Conservation (phyloP, 345 rosid genomes). For the Eucalyptus grandis region DNA sequence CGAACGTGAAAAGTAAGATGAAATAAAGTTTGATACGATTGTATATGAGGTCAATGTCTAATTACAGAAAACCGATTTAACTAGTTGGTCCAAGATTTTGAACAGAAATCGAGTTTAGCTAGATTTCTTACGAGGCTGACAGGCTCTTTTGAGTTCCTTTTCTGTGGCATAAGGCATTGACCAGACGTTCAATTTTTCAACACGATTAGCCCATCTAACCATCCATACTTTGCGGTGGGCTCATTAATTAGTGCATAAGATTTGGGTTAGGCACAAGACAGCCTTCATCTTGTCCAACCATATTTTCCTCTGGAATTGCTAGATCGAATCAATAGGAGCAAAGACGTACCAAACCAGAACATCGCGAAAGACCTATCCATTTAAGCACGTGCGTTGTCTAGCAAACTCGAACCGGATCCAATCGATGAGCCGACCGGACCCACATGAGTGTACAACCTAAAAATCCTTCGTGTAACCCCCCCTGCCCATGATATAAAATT, state of each 20-base stretch:
- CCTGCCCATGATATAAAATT: neutral
- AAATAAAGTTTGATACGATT: fast-evolving
- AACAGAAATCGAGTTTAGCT: neutral
- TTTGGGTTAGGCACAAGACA: neutral
- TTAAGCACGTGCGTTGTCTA: neutral
- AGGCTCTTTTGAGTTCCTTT: neutral
- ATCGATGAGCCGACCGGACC: neutral
- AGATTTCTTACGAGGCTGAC: neutral
- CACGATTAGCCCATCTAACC: neutral
- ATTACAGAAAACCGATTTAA: neutral
- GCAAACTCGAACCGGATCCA: neutral
- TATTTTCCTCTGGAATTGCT: neutral
- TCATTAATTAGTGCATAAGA: neutral
- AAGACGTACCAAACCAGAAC: neutral
- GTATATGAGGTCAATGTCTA: neutral
- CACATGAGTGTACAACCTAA: neutral
- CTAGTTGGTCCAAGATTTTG: neutral
- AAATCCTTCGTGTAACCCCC: neutral
- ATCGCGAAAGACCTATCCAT: neutral
- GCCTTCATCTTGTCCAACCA: neutral
- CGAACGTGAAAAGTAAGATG: neutral
- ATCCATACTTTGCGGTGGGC: neutral
- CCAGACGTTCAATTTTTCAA: neutral
- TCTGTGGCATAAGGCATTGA: neutral
- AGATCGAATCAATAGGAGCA: neutral